These are phyloP conservation scores for Mycosarcoma maydis DNA, from an alignment of 1,284 basidiomycete genomes.

Conservation along the genomic window DNA sequence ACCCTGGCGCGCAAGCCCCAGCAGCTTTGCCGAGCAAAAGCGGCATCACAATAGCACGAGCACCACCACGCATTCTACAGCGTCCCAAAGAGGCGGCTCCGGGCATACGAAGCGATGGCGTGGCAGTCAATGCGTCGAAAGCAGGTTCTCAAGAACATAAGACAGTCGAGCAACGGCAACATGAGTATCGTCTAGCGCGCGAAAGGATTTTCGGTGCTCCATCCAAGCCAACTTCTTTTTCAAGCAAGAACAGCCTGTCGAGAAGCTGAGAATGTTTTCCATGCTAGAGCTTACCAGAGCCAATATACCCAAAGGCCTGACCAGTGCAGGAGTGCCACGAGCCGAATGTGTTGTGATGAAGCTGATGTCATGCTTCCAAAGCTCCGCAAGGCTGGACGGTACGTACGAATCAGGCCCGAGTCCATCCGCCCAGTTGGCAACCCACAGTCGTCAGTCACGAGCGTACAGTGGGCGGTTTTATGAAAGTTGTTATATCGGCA, in stretches of 20 bases:
- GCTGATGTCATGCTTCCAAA: too few species aligned
- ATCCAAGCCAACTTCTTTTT: not conserved
- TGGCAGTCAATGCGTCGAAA: slow-evolving; percentile 7
- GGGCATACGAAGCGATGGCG: slow-evolving; percentile 38
- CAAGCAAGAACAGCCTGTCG: slow-evolving; percentile 6
- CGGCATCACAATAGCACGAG: slow-evolving; percentile 13
- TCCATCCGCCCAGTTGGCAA: too few species aligned
- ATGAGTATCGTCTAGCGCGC: slow-evolving; percentile 40
- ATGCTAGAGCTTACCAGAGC: too few species aligned
- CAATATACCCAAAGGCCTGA: slow-evolving; percentile 18
- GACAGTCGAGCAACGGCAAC: slow-evolving; percentile 47
- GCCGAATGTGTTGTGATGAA: too few species aligned
- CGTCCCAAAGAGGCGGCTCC: slow-evolving; percentile 32
- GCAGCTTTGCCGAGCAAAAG: not conserved
- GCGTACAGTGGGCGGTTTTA: too few species aligned
- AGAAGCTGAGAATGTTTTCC: too few species aligned
- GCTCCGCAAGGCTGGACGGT: too few species aligned
- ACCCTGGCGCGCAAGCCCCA: not conserved
- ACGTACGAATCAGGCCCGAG: too few species aligned
- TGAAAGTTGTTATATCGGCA: too few species aligned
- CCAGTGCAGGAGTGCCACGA: too few species aligned
- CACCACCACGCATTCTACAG: slow-evolving; percentile 42
- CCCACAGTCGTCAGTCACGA: too few species aligned
- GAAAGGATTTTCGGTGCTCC: slow-evolving; percentile 44
- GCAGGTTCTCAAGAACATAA: slow-evolving; percentile 30